Evolutionary conservation across 768 basidiomycete genomes (phyloP).

Genomic region (Suillus bovinus): DNA sequence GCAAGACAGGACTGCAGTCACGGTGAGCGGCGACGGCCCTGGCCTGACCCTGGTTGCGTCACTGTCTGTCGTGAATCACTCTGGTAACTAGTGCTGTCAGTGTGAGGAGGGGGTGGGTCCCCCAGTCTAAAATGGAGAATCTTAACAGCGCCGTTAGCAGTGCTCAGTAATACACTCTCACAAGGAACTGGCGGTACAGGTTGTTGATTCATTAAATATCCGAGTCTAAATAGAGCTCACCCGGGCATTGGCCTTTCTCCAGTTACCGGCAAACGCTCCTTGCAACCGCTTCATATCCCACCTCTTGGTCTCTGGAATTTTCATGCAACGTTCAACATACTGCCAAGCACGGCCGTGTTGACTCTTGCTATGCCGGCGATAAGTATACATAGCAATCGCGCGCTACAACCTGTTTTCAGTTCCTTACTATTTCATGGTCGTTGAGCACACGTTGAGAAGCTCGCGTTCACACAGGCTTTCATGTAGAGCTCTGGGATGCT

Average conservation of each 20-base stretch:
- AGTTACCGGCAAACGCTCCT: not conserved
- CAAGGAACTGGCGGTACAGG: not conserved
- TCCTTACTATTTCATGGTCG: not conserved
- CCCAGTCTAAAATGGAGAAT: not conserved
- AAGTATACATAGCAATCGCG: not conserved
- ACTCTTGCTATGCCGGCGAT: not conserved
- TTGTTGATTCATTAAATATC: slow-evolving; percentile 1
- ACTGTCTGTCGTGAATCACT: not conserved
- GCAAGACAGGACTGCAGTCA: not conserved
- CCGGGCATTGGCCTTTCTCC: not conserved
- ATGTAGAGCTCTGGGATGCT: slow-evolving; percentile 5
- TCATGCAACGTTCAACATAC: not conserved
- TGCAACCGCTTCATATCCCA: not conserved
- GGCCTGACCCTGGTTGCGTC: not conserved
- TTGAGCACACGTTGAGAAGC: not conserved
- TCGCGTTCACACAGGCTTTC: not conserved
- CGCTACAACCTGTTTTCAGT: not conserved
- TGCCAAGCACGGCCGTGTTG: not conserved
- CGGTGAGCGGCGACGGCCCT: too few relatives aligned
- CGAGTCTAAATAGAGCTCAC: slow-evolving; percentile 2
- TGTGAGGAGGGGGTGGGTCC: not conserved
- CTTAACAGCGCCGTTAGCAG: not conserved
- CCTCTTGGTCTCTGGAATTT: not conserved
- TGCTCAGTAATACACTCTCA: not conserved
- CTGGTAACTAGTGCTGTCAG: not conserved